Conservation (phyloP, 106 monocot species). For the Allium sativum region DNA sequence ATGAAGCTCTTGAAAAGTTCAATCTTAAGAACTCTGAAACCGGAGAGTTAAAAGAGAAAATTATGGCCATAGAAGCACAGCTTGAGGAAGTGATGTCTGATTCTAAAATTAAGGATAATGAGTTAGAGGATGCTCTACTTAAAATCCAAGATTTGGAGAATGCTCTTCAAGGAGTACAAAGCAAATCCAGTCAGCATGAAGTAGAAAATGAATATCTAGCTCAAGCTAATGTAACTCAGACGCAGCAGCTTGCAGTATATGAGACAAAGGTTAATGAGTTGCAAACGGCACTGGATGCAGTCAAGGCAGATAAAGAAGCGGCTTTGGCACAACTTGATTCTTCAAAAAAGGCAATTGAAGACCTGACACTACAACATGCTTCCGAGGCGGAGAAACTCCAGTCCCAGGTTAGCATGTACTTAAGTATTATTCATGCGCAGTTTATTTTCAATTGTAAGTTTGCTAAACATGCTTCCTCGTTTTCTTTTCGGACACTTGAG, state of each 20-base stretch:
- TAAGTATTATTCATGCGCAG: not conserved
- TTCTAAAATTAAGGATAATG: conserved; percentile 29
- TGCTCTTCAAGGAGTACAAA: conserved; percentile 17
- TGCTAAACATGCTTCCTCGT: not conserved
- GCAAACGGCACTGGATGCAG: conserved; percentile 23
- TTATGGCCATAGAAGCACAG: conserved; percentile 36
- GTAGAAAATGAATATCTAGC: conserved; percentile 41
- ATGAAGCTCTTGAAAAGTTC: conserved; percentile 43
- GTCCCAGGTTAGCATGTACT: conserved; percentile 42
- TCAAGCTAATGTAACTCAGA: conserved; percentile 38
- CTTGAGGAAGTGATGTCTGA: conserved; percentile 23
- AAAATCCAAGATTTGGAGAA: conserved; percentile 34
- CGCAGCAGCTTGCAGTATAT: conserved; percentile 39
- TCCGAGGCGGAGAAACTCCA: conserved; percentile 46
- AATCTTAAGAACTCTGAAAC: conserved; percentile 46
- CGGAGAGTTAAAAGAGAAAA: conserved; percentile 36
- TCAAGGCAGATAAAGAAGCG: conserved; percentile 45
- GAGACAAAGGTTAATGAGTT: conserved; percentile 45
- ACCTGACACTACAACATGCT: conserved; percentile 31
- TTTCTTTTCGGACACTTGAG: no score
- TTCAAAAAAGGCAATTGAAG: conserved; percentile 32
- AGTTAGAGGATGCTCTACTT: conserved; percentile 42
- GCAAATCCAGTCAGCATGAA: conserved; percentile 22
- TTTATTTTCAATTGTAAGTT: not conserved
- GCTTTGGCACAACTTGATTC: conserved; percentile 28